These are phyloP conservation scores for Castanea sativa DNA, from an alignment of 306 rosid genomes.

Conservation along the genomic window DNA sequence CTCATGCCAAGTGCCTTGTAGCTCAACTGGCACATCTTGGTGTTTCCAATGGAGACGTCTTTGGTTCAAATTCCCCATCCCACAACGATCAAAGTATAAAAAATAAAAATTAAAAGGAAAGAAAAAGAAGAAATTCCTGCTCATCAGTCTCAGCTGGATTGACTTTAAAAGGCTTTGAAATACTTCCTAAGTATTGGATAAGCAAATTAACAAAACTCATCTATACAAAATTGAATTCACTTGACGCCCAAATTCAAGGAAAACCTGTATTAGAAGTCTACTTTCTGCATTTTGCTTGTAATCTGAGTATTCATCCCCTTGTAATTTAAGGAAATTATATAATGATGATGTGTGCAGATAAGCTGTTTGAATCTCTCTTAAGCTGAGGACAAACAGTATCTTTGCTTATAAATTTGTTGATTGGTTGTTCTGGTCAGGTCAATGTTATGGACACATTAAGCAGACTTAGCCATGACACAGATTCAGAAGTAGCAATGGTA, in stretches of 20 bases:
- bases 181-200: not conserved
- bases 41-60: no score
- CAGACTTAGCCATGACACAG: conserved; percentile 97
- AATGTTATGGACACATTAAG: conserved; percentile 97
- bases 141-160: not conserved
- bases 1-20: no score
- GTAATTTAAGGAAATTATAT: not conserved
- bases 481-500: conserved; percentile 99
- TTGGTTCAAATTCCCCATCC: no score
- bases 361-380: not conserved
- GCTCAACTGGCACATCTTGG: no score
- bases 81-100: no score
- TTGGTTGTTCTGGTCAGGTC: conserved; percentile 52
- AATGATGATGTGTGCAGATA: not conserved
- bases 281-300: not conserved
- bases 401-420: conserved; percentile 17
- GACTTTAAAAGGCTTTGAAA: not conserved
- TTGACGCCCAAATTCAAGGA: not conserved
- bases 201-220: not conserved
- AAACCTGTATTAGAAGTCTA: not conserved
- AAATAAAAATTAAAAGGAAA: no score
- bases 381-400: not conserved
- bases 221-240: not conserved
- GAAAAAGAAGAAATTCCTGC: no score
- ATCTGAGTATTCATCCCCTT: not conserved